A percentile compares a stretch with the other conserved stretches of the same genome.
phyloP scores from a whole-genome alignment of 2,329 filamentous ascomycete genomes.

The Talaromyces sp. region DNA sequence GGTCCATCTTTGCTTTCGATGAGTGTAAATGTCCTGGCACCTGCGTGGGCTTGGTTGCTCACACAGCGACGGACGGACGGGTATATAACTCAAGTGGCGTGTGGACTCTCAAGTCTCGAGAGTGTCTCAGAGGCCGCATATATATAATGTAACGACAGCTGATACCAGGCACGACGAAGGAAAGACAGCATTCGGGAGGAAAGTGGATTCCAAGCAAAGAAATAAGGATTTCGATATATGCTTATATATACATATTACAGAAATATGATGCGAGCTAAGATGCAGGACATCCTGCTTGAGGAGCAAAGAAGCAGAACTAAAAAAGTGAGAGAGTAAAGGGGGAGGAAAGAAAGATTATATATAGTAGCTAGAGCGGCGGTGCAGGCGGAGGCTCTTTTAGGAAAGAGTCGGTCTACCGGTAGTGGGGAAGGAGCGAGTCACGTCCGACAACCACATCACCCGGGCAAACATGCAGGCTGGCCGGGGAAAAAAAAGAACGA shows the following conservation, averaged over 20 bases:
- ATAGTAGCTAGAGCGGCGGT: background rate
- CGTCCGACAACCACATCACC: background rate
- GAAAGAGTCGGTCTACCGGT: background rate
- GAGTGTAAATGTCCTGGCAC: background rate
- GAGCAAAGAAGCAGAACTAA: background rate
- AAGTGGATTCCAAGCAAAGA: background rate
- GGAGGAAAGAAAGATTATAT: background rate
- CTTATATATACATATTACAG: background rate
- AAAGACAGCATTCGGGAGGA: background rate
- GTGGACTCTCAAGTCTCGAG: background rate
- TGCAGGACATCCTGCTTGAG: background rate
- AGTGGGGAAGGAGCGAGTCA: constrained; percentile 3
- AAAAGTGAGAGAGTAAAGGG: background rate
- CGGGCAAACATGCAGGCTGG: background rate
- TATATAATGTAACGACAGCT: background rate
- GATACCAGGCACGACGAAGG: background rate
- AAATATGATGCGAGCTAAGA: background rate
- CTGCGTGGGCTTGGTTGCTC: background rate
- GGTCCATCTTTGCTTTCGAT: background rate
- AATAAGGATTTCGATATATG: background rate
- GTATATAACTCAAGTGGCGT: background rate
- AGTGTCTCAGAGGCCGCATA: background rate
- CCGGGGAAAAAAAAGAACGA: background rate
- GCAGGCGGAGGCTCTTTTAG: constrained; percentile 4
- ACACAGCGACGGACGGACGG: background rate